Evolutionary conservation across 106 monocot species (phyloP), one percentile per base, ranked within the genome.

Genomic region (Acorus gramineus): DNA sequence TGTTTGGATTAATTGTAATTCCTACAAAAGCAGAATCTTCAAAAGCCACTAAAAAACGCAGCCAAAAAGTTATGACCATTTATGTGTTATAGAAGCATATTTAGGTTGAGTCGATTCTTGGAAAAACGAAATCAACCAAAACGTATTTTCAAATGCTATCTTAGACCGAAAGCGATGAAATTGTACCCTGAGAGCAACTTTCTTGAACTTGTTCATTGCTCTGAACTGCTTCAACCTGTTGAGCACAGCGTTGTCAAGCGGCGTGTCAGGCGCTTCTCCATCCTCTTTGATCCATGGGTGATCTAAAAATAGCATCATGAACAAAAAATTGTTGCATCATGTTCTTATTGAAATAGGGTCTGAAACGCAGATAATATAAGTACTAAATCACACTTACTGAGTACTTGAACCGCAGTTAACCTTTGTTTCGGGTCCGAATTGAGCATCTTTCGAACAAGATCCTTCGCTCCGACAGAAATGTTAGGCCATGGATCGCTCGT

Each of bases 251-350:
- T 82, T 80, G 55, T 86, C 86, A 9, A 86, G 77, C 42, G 86
- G 86, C 49, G 69, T 79, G 69, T 86, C 86, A 49, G 86, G 86
- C 76, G 86, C 86, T 76, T 86, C 81, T 64, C 85, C 85, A 64
- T 81, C 85, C 76, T 85, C 85, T 78, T 85, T 85, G 72, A 85
- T 81, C 86, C 86, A 86, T 64, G 86, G 86, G 71, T 86, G 86
- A 61, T 79, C 86, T 86, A 43, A 58, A 14, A 49, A 49, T 7
- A 8, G 14, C 13, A 49, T 6, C 8, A 64, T 49, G 44, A 57
- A 9, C 5, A 57, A 57, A 57, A 57, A 57, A 57, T 11, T 4
- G n/a, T 5, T 57, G 57, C n/a, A 57, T 11, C 8, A 14, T n/a
- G 57, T 14, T 8, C 57, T 52, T 52, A 9, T 28, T 52, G 52